Evolutionary conservation across 352 stramenopile genomes (phyloP).

Genomic region (Phytophthora tubulina): DNA sequence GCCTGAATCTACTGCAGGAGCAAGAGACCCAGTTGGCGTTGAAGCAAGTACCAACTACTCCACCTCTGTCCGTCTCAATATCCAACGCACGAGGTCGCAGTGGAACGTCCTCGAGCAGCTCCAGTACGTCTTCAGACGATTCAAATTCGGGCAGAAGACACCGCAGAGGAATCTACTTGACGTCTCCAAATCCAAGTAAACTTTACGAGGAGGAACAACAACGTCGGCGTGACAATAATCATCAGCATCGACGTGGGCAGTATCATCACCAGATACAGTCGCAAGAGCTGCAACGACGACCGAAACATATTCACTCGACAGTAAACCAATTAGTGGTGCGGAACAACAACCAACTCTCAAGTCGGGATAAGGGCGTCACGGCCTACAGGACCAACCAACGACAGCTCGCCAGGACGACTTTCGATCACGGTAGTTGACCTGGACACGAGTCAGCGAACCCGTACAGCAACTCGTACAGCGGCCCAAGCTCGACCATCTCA

Average conservation of each 20-base stretch:
- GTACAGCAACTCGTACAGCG: slow-evolving; percentile 29
- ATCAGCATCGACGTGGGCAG: slow-evolving; percentile 1
- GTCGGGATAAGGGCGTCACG: not conserved
- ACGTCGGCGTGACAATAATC: slow-evolving; percentile 1
- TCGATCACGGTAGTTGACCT: slow-evolving; percentile 7
- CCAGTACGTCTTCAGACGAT: slow-evolving; percentile 20
- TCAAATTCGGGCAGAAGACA: slow-evolving; percentile 9
- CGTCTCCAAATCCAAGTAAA: slow-evolving; percentile 12
- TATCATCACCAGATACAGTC: too few species aligned
- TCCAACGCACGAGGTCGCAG: slow-evolving; percentile 9
- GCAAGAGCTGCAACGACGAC: not conserved
- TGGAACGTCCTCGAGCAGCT: slow-evolving; percentile 15
- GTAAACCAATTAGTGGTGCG: slow-evolving; percentile 1
- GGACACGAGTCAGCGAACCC: slow-evolving; percentile 5
- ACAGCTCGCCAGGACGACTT: slow-evolving; percentile 7
- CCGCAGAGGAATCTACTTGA: slow-evolving; percentile 16
- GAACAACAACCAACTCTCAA: slow-evolving; percentile 9
- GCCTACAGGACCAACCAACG: not conserved
- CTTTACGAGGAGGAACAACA: slow-evolving; percentile 22
- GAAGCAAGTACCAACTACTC: not conserved
- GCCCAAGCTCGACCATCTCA: slow-evolving; percentile 6
- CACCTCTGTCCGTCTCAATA: slow-evolving; percentile 9
- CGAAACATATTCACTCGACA: not conserved
- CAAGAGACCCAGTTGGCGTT: not conserved
- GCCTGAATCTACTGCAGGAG: not conserved